Base-by-base conservation (phyloP, 352 stramenopile species). In the Phytopythium helicoides region DNA sequence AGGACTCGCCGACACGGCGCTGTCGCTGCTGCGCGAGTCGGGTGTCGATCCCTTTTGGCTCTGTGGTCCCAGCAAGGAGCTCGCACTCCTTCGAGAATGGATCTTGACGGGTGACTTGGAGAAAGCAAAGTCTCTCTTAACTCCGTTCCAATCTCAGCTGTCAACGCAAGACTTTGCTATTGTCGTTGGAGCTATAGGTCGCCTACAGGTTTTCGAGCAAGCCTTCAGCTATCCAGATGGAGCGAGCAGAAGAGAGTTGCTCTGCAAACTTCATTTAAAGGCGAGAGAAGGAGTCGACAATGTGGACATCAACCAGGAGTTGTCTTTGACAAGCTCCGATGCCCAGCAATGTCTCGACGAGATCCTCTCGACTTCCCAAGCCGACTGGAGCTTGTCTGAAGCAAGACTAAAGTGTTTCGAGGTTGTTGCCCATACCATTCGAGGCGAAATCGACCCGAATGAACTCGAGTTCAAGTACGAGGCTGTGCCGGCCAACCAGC, bases 11-110 rank as follows among this genome's bases (percentile, higher is more conserved):
- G 51, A 55, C 14, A 73, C 58, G 6, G 76, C 71, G 11, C 54
- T 85, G 47, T 46, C 66, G 47, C 60, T 92, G 48, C 66, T 83
- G 54, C 48, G 62, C 19, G 78, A 92, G 54, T 83, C 62, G 31
- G 71, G 69, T 1, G 7, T 92, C 5, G 76, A 92, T 60, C 60
- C 64, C 5, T 52, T 59, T 12, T 92, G 76, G 73, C 68, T 89
- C 47, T 82, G 72, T 22, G 76, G 81, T 0, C 40, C 58, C 28
- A 84, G 66, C 6, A 47, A 38, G 4, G 77, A 86, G 40, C 28
- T 89, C 26, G 58, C 61, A 0, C 22, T 81, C 47, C 64, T 92
- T 41, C 73, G 81, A 14, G 66, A 73, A 19, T 84, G 66, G 67
- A 40, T 89, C 50, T 76, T 88, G 23, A 39, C 55, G 3, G 76